Base-by-base conservation (phyloP, 2,329 filamentous ascomycete genomes). In the Nothophoma quercina region DNA sequence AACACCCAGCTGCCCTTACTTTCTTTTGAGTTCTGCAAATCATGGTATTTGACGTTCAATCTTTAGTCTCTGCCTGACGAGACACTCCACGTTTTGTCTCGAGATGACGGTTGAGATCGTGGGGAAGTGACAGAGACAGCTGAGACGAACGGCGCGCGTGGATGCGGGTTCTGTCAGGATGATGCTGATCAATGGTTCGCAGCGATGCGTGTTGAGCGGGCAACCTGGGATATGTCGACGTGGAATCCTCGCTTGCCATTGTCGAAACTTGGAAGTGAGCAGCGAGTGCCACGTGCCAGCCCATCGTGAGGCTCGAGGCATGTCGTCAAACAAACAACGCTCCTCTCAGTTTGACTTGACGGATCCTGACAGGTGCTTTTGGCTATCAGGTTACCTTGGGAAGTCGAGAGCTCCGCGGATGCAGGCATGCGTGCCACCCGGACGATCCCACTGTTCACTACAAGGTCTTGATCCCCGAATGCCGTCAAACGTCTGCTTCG, bases 131-230 rank as follows among this genome's bases (percentile, higher is more conserved):
- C 45, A 55, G 46, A 41, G 60, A 58, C 28, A 40, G 34, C 55
- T 65, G 62, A 65, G 60, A 67, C 64, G 61, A 63, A 64, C 61
- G 43, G 50, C 54, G 60, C 40, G 42, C 55, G 59, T 60, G 58
- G 47, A 21, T 12, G 28, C 43, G 36, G 50, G 18, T 29, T 28
- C 43, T 47, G 50, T 53, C 50, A 53, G 50, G 50, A 53, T 53
- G 43, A 48, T 53, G 50, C 50, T 53, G 43, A 43, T 47, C 50
- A 47, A 53, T 43, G 43, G 43, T 16, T n/a, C n/a, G 19, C 43
- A 38, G 43, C 43, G 43, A 47, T 43, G 36, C 21, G 13, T 35
- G 50, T 53, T 48, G 50, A 28, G 50, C 22, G 26, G 43, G 50
- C 50, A 53, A 53, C 43, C 32, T 28, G 43, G 50, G 48, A 47